A percentile compares a stretch with the other conserved stretches of the same genome.
Evolutionary conservation across 1,284 basidiomycete genomes (phyloP).

Genomic region (Naganishia sp.): DNA sequence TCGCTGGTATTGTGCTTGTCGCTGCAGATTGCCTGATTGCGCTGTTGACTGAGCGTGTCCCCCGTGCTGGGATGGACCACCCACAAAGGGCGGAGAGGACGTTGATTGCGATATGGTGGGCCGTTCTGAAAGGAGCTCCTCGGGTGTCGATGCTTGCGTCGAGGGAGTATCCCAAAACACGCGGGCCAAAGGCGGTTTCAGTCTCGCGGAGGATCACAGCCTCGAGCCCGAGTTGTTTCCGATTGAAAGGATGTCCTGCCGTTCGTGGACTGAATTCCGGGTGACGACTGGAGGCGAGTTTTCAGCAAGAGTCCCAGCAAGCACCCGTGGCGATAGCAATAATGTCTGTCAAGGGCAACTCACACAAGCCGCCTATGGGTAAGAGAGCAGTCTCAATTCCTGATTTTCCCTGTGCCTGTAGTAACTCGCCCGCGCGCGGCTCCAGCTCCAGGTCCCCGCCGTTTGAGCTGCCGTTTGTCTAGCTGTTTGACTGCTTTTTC

Average conservation of each 20-base stretch:
- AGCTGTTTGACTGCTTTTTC: too few relatives aligned
- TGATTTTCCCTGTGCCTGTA: not conserved
- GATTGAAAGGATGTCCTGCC: slow-evolving; percentile 11
- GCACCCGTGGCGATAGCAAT: not conserved
- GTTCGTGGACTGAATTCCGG: slow-evolving; percentile 11
- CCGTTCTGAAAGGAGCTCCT: slow-evolving; percentile 12
- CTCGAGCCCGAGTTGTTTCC: not conserved
- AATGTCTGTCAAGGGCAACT: not conserved
- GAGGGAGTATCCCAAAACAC: not conserved
- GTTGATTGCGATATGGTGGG: slow-evolving; percentile 29
- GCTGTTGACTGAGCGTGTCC: not conserved
- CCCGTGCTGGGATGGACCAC: slow-evolving; percentile 18
- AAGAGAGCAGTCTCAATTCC: not conserved
- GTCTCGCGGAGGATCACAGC: slow-evolving; percentile 6
- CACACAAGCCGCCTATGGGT: not conserved
- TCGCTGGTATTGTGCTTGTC: slow-evolving; percentile 24
- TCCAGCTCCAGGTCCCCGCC: not conserved
- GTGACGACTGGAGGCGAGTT: not conserved
- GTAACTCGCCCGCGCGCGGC: not conserved
- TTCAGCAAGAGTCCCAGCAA: not conserved
- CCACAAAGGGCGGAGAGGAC: slow-evolving; percentile 29
- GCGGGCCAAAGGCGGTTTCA: not conserved
- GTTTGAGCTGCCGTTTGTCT: too few relatives aligned
- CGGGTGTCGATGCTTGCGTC: not conserved
- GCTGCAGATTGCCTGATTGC: slow-evolving; percentile 17